phyloP scores from a whole-genome alignment of 2,329 filamentous ascomycete species.

The Alternaria infectoria region DNA sequence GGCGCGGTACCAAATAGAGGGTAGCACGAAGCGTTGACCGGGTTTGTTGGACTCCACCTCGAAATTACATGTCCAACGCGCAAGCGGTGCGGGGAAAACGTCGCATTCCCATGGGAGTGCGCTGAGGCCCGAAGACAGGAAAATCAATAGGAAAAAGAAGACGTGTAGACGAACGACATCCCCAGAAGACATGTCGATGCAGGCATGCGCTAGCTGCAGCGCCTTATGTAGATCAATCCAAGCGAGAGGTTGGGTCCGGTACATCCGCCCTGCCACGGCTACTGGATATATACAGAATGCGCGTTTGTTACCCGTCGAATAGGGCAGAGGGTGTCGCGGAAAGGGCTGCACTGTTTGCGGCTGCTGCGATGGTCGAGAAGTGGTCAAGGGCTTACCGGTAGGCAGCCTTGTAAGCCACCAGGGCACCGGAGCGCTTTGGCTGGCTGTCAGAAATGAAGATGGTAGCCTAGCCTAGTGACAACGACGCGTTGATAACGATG shows the following conservation, averaged over 20 bases:
- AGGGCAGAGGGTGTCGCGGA: not conserved
- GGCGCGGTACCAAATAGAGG: constrained; percentile 11
- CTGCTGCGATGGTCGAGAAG: constrained; percentile 5
- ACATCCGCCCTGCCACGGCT: constrained; percentile 16
- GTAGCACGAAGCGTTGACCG: constrained; percentile 9
- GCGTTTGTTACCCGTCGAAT: constrained; percentile 1
- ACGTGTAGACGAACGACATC: not conserved
- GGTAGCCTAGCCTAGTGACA: constrained; percentile 25
- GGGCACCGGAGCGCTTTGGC: constrained; percentile 10
- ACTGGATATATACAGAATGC: not conserved
- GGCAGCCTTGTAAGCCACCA: constrained; percentile 27
- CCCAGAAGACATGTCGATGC: constrained; percentile 10
- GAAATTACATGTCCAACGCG: constrained; percentile 1
- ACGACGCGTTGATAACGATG: constrained; percentile 2
- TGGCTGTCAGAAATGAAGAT: constrained; percentile 21
- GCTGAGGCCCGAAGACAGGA: not conserved
- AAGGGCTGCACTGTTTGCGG: constrained; percentile 14
- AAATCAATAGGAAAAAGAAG: constrained; percentile 1
- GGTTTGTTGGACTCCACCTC: constrained; percentile 4
- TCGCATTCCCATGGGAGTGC: not conserved
- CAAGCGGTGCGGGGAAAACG: constrained; percentile 1
- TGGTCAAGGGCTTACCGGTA: constrained; percentile 13
- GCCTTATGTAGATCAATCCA: constrained; percentile 43
- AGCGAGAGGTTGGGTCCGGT: constrained; percentile 34
- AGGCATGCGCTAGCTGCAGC: constrained; percentile 36